Evolutionary conservation across 2,329 filamentous ascomycete species (phyloP), one percentile per base, ranked within the genome.

Genomic region (Scedosporium aurantiacum): DNA sequence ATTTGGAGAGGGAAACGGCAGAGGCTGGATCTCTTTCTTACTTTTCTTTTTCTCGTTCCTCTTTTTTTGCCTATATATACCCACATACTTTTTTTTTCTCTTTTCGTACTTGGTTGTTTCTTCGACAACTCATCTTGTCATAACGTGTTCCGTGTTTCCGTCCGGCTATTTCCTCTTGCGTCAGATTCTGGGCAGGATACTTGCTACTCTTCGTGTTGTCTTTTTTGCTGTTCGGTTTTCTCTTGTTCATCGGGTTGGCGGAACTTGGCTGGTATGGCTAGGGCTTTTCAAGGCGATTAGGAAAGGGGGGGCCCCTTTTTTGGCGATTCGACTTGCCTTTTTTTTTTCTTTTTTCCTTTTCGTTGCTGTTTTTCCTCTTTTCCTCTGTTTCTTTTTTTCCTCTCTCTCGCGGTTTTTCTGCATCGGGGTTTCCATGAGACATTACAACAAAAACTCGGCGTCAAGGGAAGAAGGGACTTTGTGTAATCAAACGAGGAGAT

Each of bases 361-460:
- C 55, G 43, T 27, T 18, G 10, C 23, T 55, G 25, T n/a, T 14
- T 18, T 63, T 50, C 41, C 40, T 62, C 56, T 65, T 62, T 57
- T 62, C 41, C 61, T 47, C 59, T 66, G 58, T 62, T n/a, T 23
- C 4, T 47, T 52, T 57, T 18, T 61, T 25, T 52, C 18, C 16
- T 25, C 40, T 43, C 16, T 55, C 32, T 54, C 25, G 32, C 32
- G 32, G 14, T 32, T 47, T 47, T 27, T 60, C 28, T 57, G 47
- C 28, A 45, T 32, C 10, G 40, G 37, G 37, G 18, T 57, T 54
- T 25, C 54, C n/a, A 57, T 57, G 54, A 57, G 25, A 32, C 25
- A 57, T 54, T 54, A 54, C 23, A 54, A 54, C 50, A 54, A 23
- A 54, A 54, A 14, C 21, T 54, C 23, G 50, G 50, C 50, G 50